phyloP scores from a whole-genome alignment of 2,329 filamentous ascomycete species.

The Fusarium robinianum region DNA sequence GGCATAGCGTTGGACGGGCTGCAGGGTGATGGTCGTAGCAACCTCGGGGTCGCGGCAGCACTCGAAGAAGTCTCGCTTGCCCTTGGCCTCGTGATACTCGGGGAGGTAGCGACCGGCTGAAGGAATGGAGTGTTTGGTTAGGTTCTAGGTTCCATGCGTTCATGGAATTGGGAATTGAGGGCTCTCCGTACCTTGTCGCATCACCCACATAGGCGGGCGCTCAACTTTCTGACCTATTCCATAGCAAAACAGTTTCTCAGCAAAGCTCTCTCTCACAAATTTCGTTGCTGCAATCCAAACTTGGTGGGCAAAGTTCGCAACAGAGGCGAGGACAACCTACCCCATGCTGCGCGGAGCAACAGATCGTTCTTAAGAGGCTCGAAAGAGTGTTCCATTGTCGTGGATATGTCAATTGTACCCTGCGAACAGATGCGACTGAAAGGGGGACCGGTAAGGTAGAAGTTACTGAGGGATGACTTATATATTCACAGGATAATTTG shows the following conservation, averaged over 20 bases:
- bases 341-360: constrained; percentile 85
- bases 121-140: too few species aligned
- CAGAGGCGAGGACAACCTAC: constrained; percentile 52
- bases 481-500: constrained; percentile 6
- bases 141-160: constrained; percentile 19
- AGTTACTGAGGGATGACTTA: not conserved
- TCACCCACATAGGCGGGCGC: constrained; percentile 96
- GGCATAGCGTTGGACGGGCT: constrained; percentile 89
- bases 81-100: constrained; percentile 97
- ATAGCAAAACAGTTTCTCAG: constrained; percentile 28
- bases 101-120: constrained; percentile 95
- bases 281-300: not conserved
- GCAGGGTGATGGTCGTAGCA: constrained; percentile 88
- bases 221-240: constrained; percentile 81
- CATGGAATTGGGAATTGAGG: not conserved
- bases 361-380: constrained; percentile 90
- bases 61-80: constrained; percentile 90
- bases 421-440: constrained; percentile 10
- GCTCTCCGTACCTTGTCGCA: constrained; percentile 81
- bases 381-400: constrained; percentile 71
- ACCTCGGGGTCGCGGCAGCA: constrained; percentile 94
- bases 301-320: not conserved
- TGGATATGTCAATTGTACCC: constrained; percentile 3
- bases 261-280: constrained; percentile 19
- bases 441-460: not conserved